phyloP scores from a whole-genome alignment of 2,329 filamentous ascomycete species.

The Sphaerulina vaccinii region DNA sequence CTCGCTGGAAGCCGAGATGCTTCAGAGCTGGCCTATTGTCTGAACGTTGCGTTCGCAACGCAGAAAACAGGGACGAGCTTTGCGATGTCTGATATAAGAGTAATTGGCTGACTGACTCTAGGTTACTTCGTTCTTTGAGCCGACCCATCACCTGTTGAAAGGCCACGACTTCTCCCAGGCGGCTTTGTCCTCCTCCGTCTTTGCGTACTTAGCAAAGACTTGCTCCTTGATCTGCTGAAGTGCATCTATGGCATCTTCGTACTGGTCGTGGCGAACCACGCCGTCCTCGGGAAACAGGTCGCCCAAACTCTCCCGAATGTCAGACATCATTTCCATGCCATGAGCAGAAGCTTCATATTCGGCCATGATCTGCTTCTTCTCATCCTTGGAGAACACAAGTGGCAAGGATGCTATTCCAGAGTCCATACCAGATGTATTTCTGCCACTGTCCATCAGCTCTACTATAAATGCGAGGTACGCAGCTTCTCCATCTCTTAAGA shows the following conservation, averaged over 20 bases:
- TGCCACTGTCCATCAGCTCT: neutral
- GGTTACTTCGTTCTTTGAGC: too few species aligned
- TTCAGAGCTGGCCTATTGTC: too few species aligned
- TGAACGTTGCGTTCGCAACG: too few species aligned
- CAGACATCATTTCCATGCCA: neutral
- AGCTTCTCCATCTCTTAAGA: conserved; percentile 21
- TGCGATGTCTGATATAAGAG: too few species aligned
- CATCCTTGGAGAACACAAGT: conserved; percentile 19
- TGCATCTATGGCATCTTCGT: conserved; percentile 8
- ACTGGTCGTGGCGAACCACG: neutral
- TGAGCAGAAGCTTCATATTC: conserved; percentile 8
- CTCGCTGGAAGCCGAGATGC: too few species aligned
- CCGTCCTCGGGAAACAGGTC: conserved; percentile 12
- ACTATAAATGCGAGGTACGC: neutral
- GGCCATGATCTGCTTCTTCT: conserved; percentile 26
- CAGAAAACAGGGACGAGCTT: too few species aligned
- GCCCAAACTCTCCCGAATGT: conserved; percentile 7
- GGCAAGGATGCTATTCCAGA: conserved; percentile 3
- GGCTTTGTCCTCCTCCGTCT: conserved; percentile 16
- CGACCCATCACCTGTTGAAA: too few species aligned
- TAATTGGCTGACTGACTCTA: too few species aligned
- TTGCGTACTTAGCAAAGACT: conserved; percentile 14
- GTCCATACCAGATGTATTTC: too few species aligned
- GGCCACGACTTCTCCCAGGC: too few species aligned
- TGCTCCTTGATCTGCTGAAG: conserved; percentile 16